phyloP scores from a whole-genome alignment of 805 yeast species.

The Yamadazyma nakazawae region DNA sequence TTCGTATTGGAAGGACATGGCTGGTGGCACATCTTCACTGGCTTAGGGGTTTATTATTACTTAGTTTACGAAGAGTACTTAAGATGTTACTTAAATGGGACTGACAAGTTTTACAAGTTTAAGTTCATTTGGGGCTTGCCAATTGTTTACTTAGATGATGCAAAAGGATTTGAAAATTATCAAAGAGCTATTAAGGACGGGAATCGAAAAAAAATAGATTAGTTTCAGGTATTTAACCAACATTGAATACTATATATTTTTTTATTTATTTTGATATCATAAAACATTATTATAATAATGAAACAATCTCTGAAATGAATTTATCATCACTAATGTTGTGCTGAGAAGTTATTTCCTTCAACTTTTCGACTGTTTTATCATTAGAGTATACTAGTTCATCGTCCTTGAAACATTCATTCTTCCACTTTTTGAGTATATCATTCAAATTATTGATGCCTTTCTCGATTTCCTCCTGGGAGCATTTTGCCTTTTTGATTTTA shows the following conservation, averaged over 20 bases:
- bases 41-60: constrained; percentile 83
- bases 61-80: constrained; percentile 75
- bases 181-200: not conserved
- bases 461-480: constrained; percentile 49
- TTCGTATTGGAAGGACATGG: constrained; percentile 87
- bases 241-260: not conserved
- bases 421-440: constrained; percentile 55
- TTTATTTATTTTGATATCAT: too few species aligned
- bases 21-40: constrained; percentile 94
- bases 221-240: not conserved
- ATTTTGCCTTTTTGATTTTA: constrained; percentile 48
- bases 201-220: constrained; percentile 9
- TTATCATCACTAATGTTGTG: constrained; percentile 35
- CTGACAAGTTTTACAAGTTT: constrained; percentile 53
- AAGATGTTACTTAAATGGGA: constrained; percentile 60
- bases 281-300: constrained; percentile 22
- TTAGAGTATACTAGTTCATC: constrained; percentile 25
- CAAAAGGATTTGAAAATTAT: constrained; percentile 20
- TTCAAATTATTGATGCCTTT: constrained; percentile 51
- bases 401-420: constrained; percentile 33
- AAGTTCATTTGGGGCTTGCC: constrained; percentile 61
- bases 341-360: constrained; percentile 25
- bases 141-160: constrained; percentile 36
- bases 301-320: constrained; percentile 45
- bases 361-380: constrained; percentile 33